Conservation (phyloP, 2,329 filamentous ascomycete genomes). For the Diplodia corticola region DNA sequence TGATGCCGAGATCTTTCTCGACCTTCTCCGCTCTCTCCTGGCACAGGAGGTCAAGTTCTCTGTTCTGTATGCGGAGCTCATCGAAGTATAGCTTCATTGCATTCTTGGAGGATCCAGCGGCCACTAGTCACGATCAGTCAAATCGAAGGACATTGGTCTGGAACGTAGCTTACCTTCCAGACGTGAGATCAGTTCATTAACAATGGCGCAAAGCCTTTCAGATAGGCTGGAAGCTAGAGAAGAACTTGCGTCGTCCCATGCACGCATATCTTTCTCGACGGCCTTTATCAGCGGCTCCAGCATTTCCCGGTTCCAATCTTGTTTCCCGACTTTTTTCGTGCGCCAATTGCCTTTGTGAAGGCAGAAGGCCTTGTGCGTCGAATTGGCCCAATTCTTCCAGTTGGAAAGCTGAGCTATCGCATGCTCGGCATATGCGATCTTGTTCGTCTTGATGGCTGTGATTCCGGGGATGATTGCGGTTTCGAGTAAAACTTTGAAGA, state of each 20-base stretch:
- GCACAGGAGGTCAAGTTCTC: not conserved
- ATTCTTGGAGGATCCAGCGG: not conserved
- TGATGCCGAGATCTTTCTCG: not conserved
- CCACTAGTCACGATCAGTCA: not conserved
- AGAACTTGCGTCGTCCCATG: not conserved
- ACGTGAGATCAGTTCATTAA: not conserved
- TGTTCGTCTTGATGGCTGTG: not conserved
- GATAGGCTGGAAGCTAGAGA: not conserved
- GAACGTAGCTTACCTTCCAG: not conserved
- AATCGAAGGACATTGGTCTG: too few species aligned
- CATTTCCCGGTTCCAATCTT: not conserved
- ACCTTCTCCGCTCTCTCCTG: not conserved
- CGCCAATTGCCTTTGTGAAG: not conserved
- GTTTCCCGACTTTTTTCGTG: not conserved
- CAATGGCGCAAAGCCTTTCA: not conserved
- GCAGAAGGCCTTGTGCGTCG: conserved; percentile 9
- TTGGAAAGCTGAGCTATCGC: not conserved
- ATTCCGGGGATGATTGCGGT: not conserved
- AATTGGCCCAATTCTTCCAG: not conserved
- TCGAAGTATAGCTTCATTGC: not conserved
- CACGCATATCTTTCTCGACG: not conserved
- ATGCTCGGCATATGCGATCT: not conserved
- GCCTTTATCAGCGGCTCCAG: not conserved
- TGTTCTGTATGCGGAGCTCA: not conserved
- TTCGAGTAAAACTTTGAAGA: not conserved